Evolutionary conservation across 768 basidiomycete genomes (phyloP), one percentile per base, ranked within the genome.

Genomic region (Fibroporia radiculosa): DNA sequence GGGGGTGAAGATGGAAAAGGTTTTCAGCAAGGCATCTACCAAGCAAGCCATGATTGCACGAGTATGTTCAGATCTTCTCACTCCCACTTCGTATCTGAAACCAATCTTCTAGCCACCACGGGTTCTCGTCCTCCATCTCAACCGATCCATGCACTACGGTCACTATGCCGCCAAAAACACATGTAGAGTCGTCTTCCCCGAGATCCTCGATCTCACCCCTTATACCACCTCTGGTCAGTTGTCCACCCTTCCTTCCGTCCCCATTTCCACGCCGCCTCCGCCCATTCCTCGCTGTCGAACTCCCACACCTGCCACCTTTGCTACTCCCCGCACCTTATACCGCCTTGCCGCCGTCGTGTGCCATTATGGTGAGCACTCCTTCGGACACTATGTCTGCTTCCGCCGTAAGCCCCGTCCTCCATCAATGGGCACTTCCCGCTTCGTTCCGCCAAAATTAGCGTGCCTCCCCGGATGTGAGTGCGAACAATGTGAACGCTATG

Each of bases 381-480:
- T 87, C 58, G 95, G 95, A 4, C 95, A 99, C 60, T 99, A 95
- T 60, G 78, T 98, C 52, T 91, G 87, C 53, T 95, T 82, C 60
- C 75, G 96, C 13, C 73, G 93, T 37, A 88, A 84, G 63, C 93
- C 93, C 0, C 72, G 73, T 28, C 71, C 70, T 31, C 57, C 65
- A 13, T 55, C 64, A 3, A 53, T 64, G 19, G 67, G 66, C 1
- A 44, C 61, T 11, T 66, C 63, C 47, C 75, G 71, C 48, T 64
- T 64, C 52, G 56, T 56, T 20, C 63, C 69, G 25, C 66, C 70
- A 47, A 62, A 61, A 51, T 56, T 68, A 32, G 55, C 52, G 33
- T 70, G 73, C 57, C 60, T 70, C 24, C 59, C 71, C 49, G 66
- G 66, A 16, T 77, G 75, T 59, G 60, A 57, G 4, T 78, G 78